Percentiles rank a stretch among this genome's conserved stretches.
Conservation (phyloP, 441 rosid species). For the Adansonia rubrostipa region DNA sequence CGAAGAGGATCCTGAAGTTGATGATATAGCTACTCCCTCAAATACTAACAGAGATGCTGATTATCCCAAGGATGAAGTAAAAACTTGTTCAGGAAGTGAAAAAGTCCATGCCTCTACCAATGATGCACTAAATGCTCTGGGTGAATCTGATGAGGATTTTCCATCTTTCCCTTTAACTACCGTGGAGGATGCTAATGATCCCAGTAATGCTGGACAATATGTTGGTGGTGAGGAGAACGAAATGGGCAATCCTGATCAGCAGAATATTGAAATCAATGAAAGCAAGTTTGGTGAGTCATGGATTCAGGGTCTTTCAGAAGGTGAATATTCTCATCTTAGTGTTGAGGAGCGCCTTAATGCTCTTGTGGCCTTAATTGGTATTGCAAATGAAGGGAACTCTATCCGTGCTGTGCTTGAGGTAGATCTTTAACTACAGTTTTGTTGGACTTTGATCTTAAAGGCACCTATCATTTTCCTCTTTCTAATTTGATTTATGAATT, state of each 20-base stretch:
- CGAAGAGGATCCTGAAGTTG: conserved; percentile 94
- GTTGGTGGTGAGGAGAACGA: conserved; percentile 42
- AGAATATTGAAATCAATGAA: conserved; percentile 73
- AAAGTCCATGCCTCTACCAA: conserved; percentile 43
- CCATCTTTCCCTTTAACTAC: conserved; percentile 43
- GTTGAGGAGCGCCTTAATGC: conserved; percentile 98
- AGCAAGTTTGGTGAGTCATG: conserved; percentile 81
- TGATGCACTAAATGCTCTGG: conserved; percentile 38
- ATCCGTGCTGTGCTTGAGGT: conserved; percentile 95
- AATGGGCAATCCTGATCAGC: conserved; percentile 44
- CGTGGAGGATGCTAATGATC: conserved; percentile 43
- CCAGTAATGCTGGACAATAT: conserved; percentile 38
- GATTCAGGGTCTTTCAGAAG: conserved; percentile 95
- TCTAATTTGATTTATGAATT: conserved; percentile 38
- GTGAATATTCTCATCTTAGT: conserved; percentile 87
- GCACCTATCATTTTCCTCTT: conserved; percentile 15
- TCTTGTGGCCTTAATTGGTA: conserved; percentile 76
- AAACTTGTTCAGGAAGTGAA: conserved; percentile 49
- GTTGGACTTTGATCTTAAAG: not conserved
- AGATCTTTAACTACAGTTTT: conserved; percentile 30
- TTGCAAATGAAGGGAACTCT: conserved; percentile 92
- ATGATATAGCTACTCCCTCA: conserved; percentile 65
- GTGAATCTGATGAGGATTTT: conserved; percentile 44
- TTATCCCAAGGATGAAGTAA: conserved; percentile 44
- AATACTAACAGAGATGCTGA: conserved; percentile 47